phyloP scores from a whole-genome alignment of 2,329 filamentous ascomycete genomes.

The Coleophoma eucalyptorum region DNA sequence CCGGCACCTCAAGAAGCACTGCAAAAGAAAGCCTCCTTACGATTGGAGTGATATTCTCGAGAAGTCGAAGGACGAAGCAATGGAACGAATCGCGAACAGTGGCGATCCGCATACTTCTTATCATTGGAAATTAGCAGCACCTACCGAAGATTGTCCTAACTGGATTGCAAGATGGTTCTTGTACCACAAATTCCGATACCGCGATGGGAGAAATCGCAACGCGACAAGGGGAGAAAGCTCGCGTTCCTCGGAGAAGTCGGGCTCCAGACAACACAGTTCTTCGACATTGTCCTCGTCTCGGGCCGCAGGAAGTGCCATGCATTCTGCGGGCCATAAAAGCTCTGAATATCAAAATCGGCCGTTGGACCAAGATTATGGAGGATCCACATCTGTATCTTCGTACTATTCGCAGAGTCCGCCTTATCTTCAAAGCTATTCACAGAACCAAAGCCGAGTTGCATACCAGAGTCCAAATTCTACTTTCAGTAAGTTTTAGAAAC shows the following conservation, averaged over 20 bases:
- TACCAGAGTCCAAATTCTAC: too few relatives aligned
- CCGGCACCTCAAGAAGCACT: constrained; percentile 24
- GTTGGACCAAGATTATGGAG: not conserved
- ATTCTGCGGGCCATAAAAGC: not conserved
- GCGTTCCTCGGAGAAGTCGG: not conserved
- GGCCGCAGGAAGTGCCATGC: too few relatives aligned
- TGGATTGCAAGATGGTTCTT: constrained; percentile 29
- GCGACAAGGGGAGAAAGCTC: not conserved
- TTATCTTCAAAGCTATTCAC: not conserved
- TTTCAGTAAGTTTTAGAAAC: too few relatives aligned
- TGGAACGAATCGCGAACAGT: constrained; percentile 16
- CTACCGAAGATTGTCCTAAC: constrained; percentile 20
- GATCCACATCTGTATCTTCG: not conserved
- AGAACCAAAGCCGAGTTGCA: too few relatives aligned
- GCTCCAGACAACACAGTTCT: not conserved
- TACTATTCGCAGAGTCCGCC: not conserved
- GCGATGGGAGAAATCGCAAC: not conserved
- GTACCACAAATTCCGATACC: constrained; percentile 5
- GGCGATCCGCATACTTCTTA: constrained; percentile 18
- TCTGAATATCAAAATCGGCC: not conserved
- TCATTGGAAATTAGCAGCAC: constrained; percentile 23
- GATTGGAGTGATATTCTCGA: constrained; percentile 29
- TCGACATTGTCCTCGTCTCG: too few relatives aligned
- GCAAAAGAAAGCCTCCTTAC: constrained; percentile 24
- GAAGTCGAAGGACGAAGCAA: constrained; percentile 26